Base-by-base conservation (phyloP, 257 asterid genomes). In the Sherardia arvensis region DNA sequence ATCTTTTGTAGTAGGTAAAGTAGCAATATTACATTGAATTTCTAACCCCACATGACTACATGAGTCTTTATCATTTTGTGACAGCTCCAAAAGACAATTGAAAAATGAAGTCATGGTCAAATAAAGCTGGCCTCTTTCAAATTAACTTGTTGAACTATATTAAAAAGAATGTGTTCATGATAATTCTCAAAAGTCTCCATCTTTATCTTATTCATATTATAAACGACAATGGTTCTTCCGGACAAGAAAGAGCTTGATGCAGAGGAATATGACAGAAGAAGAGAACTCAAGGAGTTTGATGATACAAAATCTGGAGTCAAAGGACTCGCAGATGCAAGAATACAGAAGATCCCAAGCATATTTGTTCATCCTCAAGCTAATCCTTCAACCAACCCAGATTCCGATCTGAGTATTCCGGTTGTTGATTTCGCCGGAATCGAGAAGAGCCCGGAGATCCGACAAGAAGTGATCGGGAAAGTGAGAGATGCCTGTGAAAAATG, bases 281-380 rank as follows among this genome's bases (percentile, higher is more conserved):
- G 64, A 7, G 74, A 55, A 29, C 53, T 70, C 10, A 43, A 55
- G 12, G 60, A 70, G 33, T 70, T 70, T 21, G 74, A 70, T 55
- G 65, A 70, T 53, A 53, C 74, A 40, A 70, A 63, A 70, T 40
- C 26, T 29, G 74, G 74, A 29, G 74, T 70, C 3, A 70, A 70
- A 55, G 74, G 74, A 15, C 62, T 70, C 49, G 69, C 63, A 38
- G 74, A 70, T 70, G 59, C 69, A 10, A 47, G 63, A 4, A 43
- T 1, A 21, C 3, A 53, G 29, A 54, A 70, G 45, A 43, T 70
- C 43, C 74, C 74, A 29, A 59, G 17, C 0, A 62, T 70, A 2
- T 70, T 70, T 55, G 9, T 62, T 28, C 74, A 70, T 64, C 22
- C 59, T 2, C 57, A 54, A 28, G 5, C 6, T 9, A 40, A 55